A percentile compares a stretch with the other conserved stretches of the same genome.
phyloP scores from a whole-genome alignment of 257 asterid genomes.

The Nicotiana benthamiana region DNA sequence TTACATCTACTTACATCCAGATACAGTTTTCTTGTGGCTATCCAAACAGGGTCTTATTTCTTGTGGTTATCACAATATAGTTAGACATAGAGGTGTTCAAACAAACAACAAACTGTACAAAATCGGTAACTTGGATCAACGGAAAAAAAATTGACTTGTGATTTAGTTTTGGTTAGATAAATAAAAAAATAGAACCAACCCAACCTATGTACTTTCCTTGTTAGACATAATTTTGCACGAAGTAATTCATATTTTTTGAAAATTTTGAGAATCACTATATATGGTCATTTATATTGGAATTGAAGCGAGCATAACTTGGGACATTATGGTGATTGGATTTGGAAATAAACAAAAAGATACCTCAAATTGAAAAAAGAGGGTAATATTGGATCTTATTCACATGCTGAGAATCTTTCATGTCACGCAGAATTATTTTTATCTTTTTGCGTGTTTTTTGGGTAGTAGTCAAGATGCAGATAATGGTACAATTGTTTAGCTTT shows the following conservation, averaged over 20 bases:
- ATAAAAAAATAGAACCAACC: no score
- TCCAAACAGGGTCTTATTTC: no score
- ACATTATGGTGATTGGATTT: background rate
- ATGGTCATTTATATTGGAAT: background rate
- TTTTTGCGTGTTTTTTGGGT: background rate
- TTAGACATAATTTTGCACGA: background rate
- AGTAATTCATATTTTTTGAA: background rate
- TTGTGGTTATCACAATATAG: no score
- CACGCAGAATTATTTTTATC: background rate
- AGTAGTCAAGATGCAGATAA: background rate
- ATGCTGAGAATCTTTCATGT: constrained; percentile 1
- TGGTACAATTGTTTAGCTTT: background rate
- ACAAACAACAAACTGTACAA: no score
- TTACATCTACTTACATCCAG: no score
- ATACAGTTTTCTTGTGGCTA: no score
- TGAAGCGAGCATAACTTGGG: background rate
- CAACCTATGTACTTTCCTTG: no score
- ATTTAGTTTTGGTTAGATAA: no score
- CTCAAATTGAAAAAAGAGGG: background rate
- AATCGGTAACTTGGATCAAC: no score
- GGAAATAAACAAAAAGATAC: background rate
- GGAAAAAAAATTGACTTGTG: no score
- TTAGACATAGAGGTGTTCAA: no score
- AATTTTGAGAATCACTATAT: background rate
- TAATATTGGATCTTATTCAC: background rate